Evolutionary conservation across 345 rosid genomes (phyloP).

Genomic region (Hypericum androsaemum): DNA sequence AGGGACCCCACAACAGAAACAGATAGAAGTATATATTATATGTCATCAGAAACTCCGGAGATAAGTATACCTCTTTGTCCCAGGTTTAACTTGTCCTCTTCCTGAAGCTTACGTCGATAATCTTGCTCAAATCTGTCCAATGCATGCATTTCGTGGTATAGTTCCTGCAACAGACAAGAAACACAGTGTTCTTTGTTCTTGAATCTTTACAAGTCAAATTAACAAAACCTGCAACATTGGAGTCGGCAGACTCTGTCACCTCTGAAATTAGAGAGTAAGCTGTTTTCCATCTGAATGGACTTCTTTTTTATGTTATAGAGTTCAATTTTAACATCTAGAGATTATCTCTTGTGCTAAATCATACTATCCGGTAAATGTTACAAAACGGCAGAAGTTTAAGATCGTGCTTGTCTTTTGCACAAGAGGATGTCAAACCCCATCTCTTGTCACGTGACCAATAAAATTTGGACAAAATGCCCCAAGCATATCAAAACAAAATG

Average conservation of each 20-base stretch:
- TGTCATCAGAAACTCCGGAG: background rate
- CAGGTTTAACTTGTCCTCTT: slow-evolving; percentile 68
- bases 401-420: too few relatives aligned
- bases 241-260: too few relatives aligned
- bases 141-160: slow-evolving; percentile 93
- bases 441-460: background rate
- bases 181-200: background rate
- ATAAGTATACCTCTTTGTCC: slow-evolving; percentile 54
- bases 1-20: too few relatives aligned
- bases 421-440: too few relatives aligned
- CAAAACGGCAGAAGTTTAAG: too few relatives aligned
- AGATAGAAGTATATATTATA: background rate
- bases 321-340: too few relatives aligned
- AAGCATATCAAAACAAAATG: background rate
- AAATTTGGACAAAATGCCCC: background rate
- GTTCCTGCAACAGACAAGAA: slow-evolving; percentile 45
- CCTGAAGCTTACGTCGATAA: slow-evolving; percentile 85
- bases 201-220: background rate
- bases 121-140: slow-evolving; percentile 99
- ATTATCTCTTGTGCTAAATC: too few relatives aligned
- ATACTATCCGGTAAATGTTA: too few relatives aligned
- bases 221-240: too few relatives aligned
- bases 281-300: too few relatives aligned
- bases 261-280: too few relatives aligned
- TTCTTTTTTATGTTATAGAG: too few relatives aligned